Base-by-base conservation (phyloP, 495 filamentous ascomycete species). In the Haplographium delicatum region DNA sequence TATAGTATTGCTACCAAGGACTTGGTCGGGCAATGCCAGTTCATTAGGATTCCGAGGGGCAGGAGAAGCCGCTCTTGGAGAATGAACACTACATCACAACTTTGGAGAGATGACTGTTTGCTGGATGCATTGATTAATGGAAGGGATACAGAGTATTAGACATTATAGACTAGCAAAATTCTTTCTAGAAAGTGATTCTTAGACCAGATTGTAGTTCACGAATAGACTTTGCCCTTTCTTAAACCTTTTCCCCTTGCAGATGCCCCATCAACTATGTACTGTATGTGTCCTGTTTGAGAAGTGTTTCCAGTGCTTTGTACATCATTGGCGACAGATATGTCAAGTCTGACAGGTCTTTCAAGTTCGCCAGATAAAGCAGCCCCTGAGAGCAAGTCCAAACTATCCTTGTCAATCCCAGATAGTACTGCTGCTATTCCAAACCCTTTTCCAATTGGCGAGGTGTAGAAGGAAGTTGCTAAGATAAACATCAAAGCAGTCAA, bases 261-360 rank as follows among this genome's bases (percentile, higher is more conserved):
- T 35, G 18, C 33, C 33, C 10, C 10, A 13, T 35, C 33, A 13
- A 35, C 18, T 11, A 11, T 35, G 18, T 35, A 35, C 33, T 35
- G 33, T 35, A 35, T 35, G 33, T 13, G 33, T 13, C 33, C 33
- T 16, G 18, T 13, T 35, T 35, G 33, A n/a, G 33, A 5, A 35
- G 3, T 35, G 33, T 35, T 35, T 35, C 11, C 33, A 35, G 4
- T 35, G 33, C 33, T 35, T 16, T 13, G 33, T 11, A 35, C 11
- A 11, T 35, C 33, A 35, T 35, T 35, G 33, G 33, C 33, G 33
- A 35, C 33, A 35, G 33, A 35, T 35, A 35, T 35, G 33, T 35
- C 33, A 13, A 35, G 33, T 16, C 11, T 35, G 33, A 35, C 33
- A 35, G 33, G 33, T 13, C 33, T 35, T 35, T 35, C 33, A 13